Conservation (phyloP, 2,329 filamentous ascomycete species). For the Fusarium drepaniforme region DNA sequence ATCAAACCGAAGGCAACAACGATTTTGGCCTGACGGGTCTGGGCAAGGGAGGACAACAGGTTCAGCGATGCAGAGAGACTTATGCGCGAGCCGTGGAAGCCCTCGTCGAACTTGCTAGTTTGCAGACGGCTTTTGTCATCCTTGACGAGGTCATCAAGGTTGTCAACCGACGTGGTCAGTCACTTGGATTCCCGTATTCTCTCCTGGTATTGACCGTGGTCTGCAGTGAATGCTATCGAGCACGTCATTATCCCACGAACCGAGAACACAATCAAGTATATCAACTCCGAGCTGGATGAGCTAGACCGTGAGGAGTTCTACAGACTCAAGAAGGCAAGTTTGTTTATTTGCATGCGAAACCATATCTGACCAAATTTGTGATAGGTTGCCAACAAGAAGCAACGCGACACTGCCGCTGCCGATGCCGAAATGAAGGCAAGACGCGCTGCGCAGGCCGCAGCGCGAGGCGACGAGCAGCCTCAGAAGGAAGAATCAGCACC, state of each 20-base stretch:
- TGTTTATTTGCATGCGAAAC: not conserved
- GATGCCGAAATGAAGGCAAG: slow-evolving; percentile 83
- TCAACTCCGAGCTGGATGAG: slow-evolving; percentile 98
- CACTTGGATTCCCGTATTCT: not conserved
- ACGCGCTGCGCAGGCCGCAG: slow-evolving; percentile 63
- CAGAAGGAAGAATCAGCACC: slow-evolving; percentile 54
- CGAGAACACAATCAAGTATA: slow-evolving; percentile 99
- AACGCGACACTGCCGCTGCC: slow-evolving; percentile 77
- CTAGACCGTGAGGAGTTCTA: slow-evolving; percentile 99
- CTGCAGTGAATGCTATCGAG: slow-evolving; percentile 90
- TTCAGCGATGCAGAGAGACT: slow-evolving; percentile 93
- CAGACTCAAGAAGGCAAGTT: slow-evolving; percentile 83
- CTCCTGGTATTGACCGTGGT: slow-evolving; percentile 11
- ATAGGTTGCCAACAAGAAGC: slow-evolving; percentile 83
- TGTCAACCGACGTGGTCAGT: slow-evolving; percentile 89
- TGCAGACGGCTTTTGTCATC: slow-evolving; percentile 98
- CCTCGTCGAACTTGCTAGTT: slow-evolving; percentile 91
- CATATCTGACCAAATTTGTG: slow-evolving; percentile 15
- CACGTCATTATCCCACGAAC: slow-evolving; percentile 98
- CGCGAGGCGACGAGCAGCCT: slow-evolving; percentile 49
- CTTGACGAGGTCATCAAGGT: slow-evolving; percentile 99
- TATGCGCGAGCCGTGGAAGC: slow-evolving; percentile 97
- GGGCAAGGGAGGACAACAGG: slow-evolving; percentile 97
- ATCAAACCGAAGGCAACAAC: slow-evolving; percentile 87
- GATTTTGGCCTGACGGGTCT: slow-evolving; percentile 97